Conservation (phyloP, 1,284 basidiomycete species). For the Phellopilus nigrolimitatus region DNA sequence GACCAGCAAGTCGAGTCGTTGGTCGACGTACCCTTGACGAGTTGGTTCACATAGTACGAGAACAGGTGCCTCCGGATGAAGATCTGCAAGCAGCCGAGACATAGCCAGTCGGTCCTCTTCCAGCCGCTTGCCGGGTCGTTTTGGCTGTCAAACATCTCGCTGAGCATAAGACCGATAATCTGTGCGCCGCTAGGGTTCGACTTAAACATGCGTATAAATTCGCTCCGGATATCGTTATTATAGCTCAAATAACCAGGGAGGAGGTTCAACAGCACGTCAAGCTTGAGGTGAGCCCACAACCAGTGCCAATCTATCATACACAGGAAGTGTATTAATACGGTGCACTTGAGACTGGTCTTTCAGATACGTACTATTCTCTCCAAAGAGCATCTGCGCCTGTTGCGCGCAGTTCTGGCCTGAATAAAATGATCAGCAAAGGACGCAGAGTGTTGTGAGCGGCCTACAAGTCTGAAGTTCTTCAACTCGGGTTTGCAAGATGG, state of each 20-base stretch:
- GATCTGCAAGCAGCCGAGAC: not conserved
- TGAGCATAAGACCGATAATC: too few relatives aligned
- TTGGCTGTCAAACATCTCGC: constrained; percentile 11
- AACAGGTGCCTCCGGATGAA: constrained; percentile 5
- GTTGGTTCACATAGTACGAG: constrained; percentile 10
- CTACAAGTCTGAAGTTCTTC: constrained; percentile 7
- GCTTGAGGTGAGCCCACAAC: not conserved
- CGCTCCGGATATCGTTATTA: not conserved
- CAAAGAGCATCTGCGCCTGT: not conserved
- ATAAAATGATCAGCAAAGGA: not conserved
- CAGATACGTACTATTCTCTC: constrained; percentile 7
- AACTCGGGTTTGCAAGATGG: constrained; percentile 2
- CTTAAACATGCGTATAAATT: too few relatives aligned
- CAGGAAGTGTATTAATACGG: not conserved
- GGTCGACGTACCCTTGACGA: constrained; percentile 13
- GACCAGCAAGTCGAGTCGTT: not conserved
- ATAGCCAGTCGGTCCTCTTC: constrained; percentile 7
- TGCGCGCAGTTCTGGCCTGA: constrained; percentile 11
- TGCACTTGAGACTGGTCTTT: not conserved
- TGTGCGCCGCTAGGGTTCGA: too few relatives aligned
- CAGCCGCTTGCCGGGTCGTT: constrained; percentile 10
- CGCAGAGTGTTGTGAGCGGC: not conserved
- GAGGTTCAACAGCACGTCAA: not conserved
- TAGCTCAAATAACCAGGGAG: constrained; percentile 1
- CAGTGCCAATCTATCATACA: constrained; percentile 12